Base-by-base conservation (phyloP, 192 early-diverging fungal species). In the Coemansia sp. region DNA sequence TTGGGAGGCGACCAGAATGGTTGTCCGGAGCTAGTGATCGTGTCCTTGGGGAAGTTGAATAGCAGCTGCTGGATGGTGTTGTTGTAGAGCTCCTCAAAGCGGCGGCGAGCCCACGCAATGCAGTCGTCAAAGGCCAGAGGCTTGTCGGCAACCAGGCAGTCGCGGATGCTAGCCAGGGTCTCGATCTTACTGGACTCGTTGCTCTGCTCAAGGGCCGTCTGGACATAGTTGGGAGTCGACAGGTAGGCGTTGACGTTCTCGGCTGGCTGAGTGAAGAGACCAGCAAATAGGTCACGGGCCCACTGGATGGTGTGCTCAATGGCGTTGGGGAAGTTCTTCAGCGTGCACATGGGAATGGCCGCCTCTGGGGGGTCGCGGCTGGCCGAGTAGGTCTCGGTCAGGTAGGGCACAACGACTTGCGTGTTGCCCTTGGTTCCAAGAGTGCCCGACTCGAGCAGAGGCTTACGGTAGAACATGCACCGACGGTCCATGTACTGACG, bases 391-490 rank as follows among this genome's bases (percentile, higher is more conserved):
- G 96, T 96, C 85, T 99, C 97, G 6, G 97, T 99, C 65, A 98
- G 71, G 77, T 86, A 87, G 14, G 97, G 97, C 73, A 99, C 78
- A 14, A 99, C 89, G 14, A 99, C 95, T 83, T 99, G 97, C 9
- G 95, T 97, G 85, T 99, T 99, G 63, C 97, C 97, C 85, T 99
- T 99, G 58, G 97, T 99, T 23, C 97, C 97, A 13, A 99, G 85
- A 2, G 97, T 99, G 23, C 97, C 97, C 31, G 95, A 97, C 78
- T 99, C 97, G 56, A 99, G 78, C 59, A 99, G 80, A 18, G 96
- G 89, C 82, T 96, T 98, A 69, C 93, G 84, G 79, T 88, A 97
- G 81, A 93, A 98, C 24, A 99, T 94, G 81, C 97, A 99, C 60
- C 97, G 90, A 60, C 91, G 79, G 76, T 99, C 97, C 84, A 99